These are phyloP conservation scores for Pseudopyricularia javanii DNA, from an alignment of 2,329 filamentous ascomycete species.

Conservation along the genomic window DNA sequence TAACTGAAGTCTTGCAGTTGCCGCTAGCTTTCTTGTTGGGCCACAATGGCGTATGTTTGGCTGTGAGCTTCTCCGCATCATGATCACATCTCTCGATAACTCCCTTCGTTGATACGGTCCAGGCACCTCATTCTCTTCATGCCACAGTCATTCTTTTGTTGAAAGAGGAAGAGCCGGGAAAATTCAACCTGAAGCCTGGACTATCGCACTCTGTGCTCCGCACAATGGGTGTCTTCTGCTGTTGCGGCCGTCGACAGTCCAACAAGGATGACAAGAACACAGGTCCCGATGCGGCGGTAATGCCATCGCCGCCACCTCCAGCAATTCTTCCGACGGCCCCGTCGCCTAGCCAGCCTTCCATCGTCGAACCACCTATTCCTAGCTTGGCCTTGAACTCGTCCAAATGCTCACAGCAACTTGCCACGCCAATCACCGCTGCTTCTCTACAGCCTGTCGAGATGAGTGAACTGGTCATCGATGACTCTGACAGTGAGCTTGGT, in stretches of 20 bases:
- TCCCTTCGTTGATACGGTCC: not conserved
- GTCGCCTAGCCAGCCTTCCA: not conserved
- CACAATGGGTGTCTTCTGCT: slow-evolving; percentile 6
- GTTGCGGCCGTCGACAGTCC: slow-evolving; percentile 5
- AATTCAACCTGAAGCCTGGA: not conserved
- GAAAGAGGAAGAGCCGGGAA: not conserved
- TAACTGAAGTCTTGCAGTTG: too few species aligned
- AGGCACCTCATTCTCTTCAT: not conserved
- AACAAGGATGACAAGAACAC: not conserved
- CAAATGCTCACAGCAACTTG: slow-evolving; percentile 8
- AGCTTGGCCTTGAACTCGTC: slow-evolving; percentile 4
- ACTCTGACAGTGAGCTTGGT: slow-evolving; percentile 28
- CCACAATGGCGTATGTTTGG: too few species aligned
- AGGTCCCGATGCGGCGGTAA: not conserved
- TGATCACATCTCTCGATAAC: not conserved
- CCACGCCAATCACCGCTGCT: slow-evolving; percentile 7
- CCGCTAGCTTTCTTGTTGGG: too few species aligned
- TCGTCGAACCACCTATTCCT: not conserved
- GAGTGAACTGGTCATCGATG: slow-evolving; percentile 20
- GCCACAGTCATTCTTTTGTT: not conserved
- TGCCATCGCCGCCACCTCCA: not conserved
- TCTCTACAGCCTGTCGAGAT: slow-evolving; percentile 11
- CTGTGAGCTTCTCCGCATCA: not conserved
- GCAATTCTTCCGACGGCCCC: slow-evolving; percentile 2
- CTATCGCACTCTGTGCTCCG: not conserved